Percentiles rank a stretch among this genome's conserved stretches.
These are phyloP conservation scores for Thelephora ganbajun DNA, from an alignment of 768 basidiomycete genomes.

Conservation along the genomic window DNA sequence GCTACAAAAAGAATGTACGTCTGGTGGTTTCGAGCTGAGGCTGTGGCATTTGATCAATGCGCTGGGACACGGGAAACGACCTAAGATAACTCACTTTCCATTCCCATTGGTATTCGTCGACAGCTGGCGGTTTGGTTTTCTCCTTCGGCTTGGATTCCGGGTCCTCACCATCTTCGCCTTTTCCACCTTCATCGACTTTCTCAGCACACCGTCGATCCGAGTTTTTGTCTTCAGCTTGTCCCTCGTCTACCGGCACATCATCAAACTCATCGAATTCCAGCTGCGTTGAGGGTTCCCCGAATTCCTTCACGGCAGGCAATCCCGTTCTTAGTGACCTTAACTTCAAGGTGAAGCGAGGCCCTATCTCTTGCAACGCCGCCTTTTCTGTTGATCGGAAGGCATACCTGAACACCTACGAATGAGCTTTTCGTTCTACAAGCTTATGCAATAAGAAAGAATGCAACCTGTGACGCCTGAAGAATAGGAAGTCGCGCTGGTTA, in stretches of 20 bases:
- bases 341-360: slow-evolving; percentile 93
- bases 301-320: slow-evolving; percentile 63
- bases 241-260: slow-evolving; percentile 19
- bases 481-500: slow-evolving; percentile 95
- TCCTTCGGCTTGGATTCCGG: slow-evolving; percentile 11
- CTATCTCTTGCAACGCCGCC: slow-evolving; percentile 92
- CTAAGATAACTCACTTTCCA: slow-evolving; percentile 63
- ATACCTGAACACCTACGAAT: slow-evolving; percentile 35
- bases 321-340: slow-evolving; percentile 81
- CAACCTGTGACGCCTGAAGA: slow-evolving; percentile 92
- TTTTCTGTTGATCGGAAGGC: slow-evolving; percentile 86
- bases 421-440: neutral
- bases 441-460: neutral
- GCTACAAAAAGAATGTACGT: slow-evolving; percentile 79
- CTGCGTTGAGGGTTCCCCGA: slow-evolving; percentile 46
- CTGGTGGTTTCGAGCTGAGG: slow-evolving; percentile 88
- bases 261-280: slow-evolving; percentile 35
- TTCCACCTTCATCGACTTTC: slow-evolving; percentile 21
- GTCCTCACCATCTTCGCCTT: slow-evolving; percentile 12
- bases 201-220: slow-evolving; percentile 10
- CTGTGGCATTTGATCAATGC: slow-evolving; percentile 24
- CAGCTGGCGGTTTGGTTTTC: slow-evolving; percentile 40
- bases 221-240: slow-evolving; percentile 6
- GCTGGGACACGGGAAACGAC: slow-evolving; percentile 1
- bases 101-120: slow-evolving; percentile 74